phyloP scores from a whole-genome alignment of 2,329 filamentous ascomycete species.

The Dactylonectria macrodidyma region DNA sequence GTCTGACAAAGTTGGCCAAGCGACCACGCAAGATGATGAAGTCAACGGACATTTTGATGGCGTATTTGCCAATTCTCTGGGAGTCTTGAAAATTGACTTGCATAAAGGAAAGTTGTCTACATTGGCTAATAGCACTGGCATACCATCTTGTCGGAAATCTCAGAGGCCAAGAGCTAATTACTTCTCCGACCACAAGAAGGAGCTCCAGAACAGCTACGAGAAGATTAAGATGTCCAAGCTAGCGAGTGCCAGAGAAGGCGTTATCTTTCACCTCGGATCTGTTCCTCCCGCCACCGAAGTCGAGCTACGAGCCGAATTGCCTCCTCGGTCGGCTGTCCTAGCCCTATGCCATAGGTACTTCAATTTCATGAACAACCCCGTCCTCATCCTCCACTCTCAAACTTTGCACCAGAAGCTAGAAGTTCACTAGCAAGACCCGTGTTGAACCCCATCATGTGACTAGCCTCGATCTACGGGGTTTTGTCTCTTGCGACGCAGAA shows the following conservation, averaged over 20 bases:
- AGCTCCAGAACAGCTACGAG: constrained; percentile 85
- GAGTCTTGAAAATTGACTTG: constrained; percentile 84
- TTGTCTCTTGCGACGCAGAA: constrained; percentile 84
- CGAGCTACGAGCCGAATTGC: constrained; percentile 58
- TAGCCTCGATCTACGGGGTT: constrained; percentile 82
- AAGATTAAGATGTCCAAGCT: constrained; percentile 80
- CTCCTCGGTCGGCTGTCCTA: constrained; percentile 66
- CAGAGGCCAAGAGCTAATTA: constrained; percentile 89
- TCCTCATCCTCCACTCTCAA: constrained; percentile 83
- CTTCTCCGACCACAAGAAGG: constrained; percentile 88
- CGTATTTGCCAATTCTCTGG: constrained; percentile 79
- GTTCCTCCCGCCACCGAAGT: constrained; percentile 81
- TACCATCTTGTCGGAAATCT: constrained; percentile 83
- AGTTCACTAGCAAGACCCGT: constrained; percentile 78
- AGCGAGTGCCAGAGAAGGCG: constrained; percentile 72
- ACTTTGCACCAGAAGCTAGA: constrained; percentile 84
- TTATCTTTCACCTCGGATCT: constrained; percentile 84
- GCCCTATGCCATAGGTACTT: constrained; percentile 91
- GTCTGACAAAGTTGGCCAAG: constrained; percentile 67
- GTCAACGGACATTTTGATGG: constrained; percentile 79
- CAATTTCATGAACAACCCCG: constrained; percentile 80
- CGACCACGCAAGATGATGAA: constrained; percentile 61
- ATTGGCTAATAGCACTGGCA: constrained; percentile 89
- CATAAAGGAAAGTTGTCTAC: constrained; percentile 86
- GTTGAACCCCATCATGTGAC: constrained; percentile 81